Evolutionary conservation across 2,329 filamentous ascomycete species (phyloP).

Genomic region (Fusarium denticulatum): DNA sequence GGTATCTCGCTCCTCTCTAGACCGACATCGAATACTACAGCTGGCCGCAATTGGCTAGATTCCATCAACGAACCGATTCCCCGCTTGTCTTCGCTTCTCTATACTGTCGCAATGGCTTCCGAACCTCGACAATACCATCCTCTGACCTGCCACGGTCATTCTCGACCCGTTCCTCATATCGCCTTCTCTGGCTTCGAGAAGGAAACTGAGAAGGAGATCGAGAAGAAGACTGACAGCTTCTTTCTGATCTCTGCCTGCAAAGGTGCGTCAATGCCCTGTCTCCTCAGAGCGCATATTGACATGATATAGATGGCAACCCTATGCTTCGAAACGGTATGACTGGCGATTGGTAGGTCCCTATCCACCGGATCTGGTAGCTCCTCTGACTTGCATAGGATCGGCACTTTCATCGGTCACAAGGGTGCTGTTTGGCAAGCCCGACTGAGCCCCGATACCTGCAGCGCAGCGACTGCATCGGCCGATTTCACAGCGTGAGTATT

Average conservation of each 20-base stretch:
- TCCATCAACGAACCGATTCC: background rate
- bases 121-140: slow-evolving; percentile 75
- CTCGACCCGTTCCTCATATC: slow-evolving; percentile 89
- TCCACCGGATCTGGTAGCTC: background rate
- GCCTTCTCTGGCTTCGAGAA: slow-evolving; percentile 89
- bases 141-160: slow-evolving; percentile 93
- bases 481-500: slow-evolving; percentile 87
- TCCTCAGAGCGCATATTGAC: slow-evolving; percentile 35
- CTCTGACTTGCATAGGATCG: slow-evolving; percentile 73
- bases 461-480: slow-evolving; percentile 92
- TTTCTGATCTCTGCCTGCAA: slow-evolving; percentile 96
- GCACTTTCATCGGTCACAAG: slow-evolving; percentile 97
- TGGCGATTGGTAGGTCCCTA: slow-evolving; percentile 78
- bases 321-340: slow-evolving; percentile 98
- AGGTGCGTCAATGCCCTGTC: slow-evolving; percentile 59
- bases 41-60: slow-evolving; percentile 2
- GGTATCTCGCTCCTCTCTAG: background rate
- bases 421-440: slow-evolving; percentile 97
- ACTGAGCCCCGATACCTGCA: slow-evolving; percentile 85
- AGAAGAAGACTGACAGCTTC: slow-evolving; percentile 79
- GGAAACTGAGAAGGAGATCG: slow-evolving; percentile 70
- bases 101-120: slow-evolving; percentile 46
- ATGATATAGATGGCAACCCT: slow-evolving; percentile 83
- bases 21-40: slow-evolving; percentile 7
- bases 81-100: background rate